These are phyloP conservation scores for Rubus parviflorus DNA, from an alignment of 306 rosid species.

Conservation along the genomic window DNA sequence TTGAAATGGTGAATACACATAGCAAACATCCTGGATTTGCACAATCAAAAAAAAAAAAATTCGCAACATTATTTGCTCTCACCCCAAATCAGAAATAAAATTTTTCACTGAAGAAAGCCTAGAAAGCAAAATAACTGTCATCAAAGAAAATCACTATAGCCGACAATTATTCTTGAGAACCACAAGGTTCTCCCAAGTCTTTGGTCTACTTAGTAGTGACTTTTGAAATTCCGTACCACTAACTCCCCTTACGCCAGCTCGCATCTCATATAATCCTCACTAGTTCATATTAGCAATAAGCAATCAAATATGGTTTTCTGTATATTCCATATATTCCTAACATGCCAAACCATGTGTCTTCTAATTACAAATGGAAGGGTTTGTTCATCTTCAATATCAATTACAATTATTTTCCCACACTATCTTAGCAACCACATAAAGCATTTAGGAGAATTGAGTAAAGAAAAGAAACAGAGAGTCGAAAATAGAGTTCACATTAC, in stretches of 20 bases:
- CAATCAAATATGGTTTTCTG: not conserved
- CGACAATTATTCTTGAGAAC: not conserved
- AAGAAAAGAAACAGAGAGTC: not conserved
- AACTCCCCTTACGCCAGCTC: not conserved
- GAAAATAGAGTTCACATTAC: slow-evolving; percentile 28
- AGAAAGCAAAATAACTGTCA: not conserved
- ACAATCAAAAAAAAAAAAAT: not conserved
- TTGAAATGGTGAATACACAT: too few relatives aligned
- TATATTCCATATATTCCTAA: not conserved
- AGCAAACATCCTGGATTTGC: not conserved
- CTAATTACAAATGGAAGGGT: not conserved
- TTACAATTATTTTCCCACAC: not conserved
- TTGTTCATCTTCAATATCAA: not conserved
- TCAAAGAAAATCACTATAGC: not conserved
- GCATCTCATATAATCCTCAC: not conserved
- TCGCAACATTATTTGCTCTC: not conserved
- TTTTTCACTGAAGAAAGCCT: not conserved
- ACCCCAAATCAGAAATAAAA: too few relatives aligned
- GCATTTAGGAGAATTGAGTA: not conserved
- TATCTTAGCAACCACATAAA: not conserved
- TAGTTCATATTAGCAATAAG: not conserved
- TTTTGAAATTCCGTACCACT: too few relatives aligned
- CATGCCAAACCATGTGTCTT: not conserved
- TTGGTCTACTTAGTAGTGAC: not conserved
- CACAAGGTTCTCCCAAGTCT: not conserved